Conservation (phyloP, 1,284 basidiomycete genomes). For the Rhodotorula sp. region DNA sequence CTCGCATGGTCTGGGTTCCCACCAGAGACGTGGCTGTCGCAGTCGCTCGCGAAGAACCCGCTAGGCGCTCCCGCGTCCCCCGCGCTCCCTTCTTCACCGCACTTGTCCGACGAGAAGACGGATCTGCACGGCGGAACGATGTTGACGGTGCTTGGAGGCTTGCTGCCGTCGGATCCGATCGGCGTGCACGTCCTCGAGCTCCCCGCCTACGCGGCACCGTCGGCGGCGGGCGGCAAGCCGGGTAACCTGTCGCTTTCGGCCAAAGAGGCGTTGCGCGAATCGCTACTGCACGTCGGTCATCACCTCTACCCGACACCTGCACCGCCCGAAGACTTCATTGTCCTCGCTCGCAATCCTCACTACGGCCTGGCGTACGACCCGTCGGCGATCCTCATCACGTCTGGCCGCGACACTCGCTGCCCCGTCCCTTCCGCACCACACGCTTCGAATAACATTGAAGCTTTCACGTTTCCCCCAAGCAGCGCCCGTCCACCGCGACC, state of each 20-base stretch:
- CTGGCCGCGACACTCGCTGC: constrained; percentile 41
- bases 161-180: constrained; percentile 59
- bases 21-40: constrained; percentile 52
- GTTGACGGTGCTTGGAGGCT: constrained; percentile 76
- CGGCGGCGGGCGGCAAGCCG: constrained; percentile 49
- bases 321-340: constrained; percentile 73
- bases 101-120: constrained; percentile 9
- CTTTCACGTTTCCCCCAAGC: constrained; percentile 55
- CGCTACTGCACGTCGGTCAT: constrained; percentile 61
- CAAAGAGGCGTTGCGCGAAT: constrained; percentile 66
- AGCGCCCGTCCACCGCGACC: constrained; percentile 10
- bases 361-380: constrained; percentile 71
- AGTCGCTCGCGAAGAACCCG: constrained; percentile 19
- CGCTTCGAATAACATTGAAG: constrained; percentile 51
- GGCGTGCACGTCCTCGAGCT: constrained; percentile 72
- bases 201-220: constrained; percentile 62
- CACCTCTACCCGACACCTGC: constrained; percentile 65
- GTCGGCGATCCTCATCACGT: constrained; percentile 60
- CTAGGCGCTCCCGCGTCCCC: constrained; percentile 8
- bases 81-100: constrained; percentile 17
- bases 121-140: constrained; percentile 64
- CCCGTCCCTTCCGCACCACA: constrained; percentile 43
- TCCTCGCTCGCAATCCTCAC: constrained; percentile 74
- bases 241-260: constrained; percentile 58
- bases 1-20: constrained; percentile 78